These are phyloP conservation scores for Solanum corneliomulleri DNA, from an alignment of 257 asterid genomes.

Conservation along the genomic window DNA sequence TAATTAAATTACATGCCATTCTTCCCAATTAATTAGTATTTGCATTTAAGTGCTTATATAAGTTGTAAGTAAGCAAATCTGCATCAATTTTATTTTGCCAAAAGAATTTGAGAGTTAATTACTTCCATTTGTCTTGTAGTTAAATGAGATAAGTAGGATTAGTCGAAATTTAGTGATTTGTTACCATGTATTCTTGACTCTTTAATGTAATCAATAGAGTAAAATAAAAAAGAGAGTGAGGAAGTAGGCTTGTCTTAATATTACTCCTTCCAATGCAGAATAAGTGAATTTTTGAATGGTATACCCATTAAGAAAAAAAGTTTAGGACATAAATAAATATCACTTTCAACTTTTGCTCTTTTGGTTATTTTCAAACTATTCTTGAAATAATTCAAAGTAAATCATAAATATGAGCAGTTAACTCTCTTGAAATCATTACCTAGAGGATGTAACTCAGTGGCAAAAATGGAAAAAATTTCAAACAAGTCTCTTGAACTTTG, in stretches of 20 bases:
- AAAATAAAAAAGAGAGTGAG: neutral
- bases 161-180: neutral
- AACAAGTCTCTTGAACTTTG: neutral
- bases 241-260: neutral
- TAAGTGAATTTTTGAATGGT: neutral
- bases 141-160: neutral
- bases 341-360: neutral
- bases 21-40: neutral
- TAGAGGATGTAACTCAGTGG: neutral
- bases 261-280: neutral
- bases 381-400: neutral
- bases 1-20: neutral
- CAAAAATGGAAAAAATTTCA: neutral
- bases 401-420: neutral
- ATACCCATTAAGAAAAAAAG: neutral
- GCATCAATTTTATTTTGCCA: neutral
- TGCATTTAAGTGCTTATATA: neutral
- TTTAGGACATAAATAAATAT: too few relatives aligned
- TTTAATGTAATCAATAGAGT: neutral
- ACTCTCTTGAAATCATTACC: neutral
- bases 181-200: neutral
- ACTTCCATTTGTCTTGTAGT: neutral
- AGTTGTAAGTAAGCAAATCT: neutral
- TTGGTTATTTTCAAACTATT: neutral
- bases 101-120: neutral